phyloP scores from a whole-genome alignment of 2,329 filamentous ascomycete genomes.

The Fusarium transvaalense region DNA sequence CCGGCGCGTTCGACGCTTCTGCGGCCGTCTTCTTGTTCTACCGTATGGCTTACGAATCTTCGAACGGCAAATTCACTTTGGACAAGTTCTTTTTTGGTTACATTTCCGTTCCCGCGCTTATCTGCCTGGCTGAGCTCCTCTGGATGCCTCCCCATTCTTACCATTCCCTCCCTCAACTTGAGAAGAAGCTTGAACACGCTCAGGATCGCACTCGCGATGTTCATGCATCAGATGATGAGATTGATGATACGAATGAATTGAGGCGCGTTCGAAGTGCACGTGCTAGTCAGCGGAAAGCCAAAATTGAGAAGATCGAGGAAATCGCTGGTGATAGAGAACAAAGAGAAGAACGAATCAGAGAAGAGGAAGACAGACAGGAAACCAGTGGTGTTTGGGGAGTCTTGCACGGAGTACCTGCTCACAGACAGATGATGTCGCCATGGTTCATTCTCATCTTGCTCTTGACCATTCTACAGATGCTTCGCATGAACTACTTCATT shows the following conservation, averaged over 20 bases:
- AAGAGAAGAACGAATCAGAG: constrained; percentile 66
- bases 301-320: constrained; percentile 72
- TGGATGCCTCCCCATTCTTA: constrained; percentile 58
- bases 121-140: constrained; percentile 54
- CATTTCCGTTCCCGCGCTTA: constrained; percentile 52
- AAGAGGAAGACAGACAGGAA: constrained; percentile 69
- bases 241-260: constrained; percentile 61
- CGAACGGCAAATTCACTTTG: constrained; percentile 54
- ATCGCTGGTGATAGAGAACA: constrained; percentile 69
- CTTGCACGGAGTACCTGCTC: constrained; percentile 73
- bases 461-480: constrained; percentile 71
- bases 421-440: constrained; percentile 73
- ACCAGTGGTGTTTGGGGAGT: constrained; percentile 78
- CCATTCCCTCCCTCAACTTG: constrained; percentile 55
- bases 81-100: constrained; percentile 59
- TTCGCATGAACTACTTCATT: constrained; percentile 78
- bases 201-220: constrained; percentile 56
- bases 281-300: constrained; percentile 65
- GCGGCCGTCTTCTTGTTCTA: constrained; percentile 82
- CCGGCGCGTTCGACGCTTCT: constrained; percentile 84
- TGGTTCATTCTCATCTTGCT: constrained; percentile 80
- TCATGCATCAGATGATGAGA: constrained; percentile 68
- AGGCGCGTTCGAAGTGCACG: constrained; percentile 58
- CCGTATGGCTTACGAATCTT: constrained; percentile 74
- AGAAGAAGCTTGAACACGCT: constrained; percentile 56